Conservation (phyloP, 2,329 filamentous ascomycete species). For the Fusarium phyllophilum region DNA sequence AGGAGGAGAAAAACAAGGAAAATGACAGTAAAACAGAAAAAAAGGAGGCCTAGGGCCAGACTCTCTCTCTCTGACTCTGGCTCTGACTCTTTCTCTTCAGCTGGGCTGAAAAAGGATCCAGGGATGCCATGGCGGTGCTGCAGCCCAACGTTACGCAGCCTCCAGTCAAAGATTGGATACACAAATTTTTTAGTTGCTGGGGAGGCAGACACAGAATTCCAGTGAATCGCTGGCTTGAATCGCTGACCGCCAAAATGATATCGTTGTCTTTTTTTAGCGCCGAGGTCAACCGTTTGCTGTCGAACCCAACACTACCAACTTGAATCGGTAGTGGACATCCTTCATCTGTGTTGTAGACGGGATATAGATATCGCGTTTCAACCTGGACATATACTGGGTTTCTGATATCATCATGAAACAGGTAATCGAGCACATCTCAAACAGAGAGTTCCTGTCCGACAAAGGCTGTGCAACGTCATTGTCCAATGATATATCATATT, state of each 20-base stretch:
- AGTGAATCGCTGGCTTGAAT: constrained; percentile 11
- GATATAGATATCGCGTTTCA: background rate
- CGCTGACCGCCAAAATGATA: constrained; percentile 32
- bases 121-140: constrained; percentile 29
- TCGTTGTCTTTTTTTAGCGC: constrained; percentile 12
- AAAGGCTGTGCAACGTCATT: constrained; percentile 30
- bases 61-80: background rate
- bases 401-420: background rate
- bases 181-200: constrained; percentile 33
- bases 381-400: background rate
- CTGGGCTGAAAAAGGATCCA: constrained; percentile 25
- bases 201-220: constrained; percentile 27
- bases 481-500: constrained; percentile 20
- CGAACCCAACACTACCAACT: background rate
- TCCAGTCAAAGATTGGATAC: constrained; percentile 25
- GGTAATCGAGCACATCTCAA: constrained; percentile 2
- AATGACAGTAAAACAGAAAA: constrained; percentile 4
- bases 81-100: constrained; percentile 17
- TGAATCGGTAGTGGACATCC: background rate
- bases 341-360: background rate
- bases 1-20: background rate
- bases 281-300: background rate
- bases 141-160: constrained; percentile 39
- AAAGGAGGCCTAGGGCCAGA: constrained; percentile 11
- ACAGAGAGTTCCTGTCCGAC: background rate